Evolutionary conservation across 75 land plant species (phyloP), one percentile per base, ranked within the genome.

Genomic region (Cryptomeria japonica): DNA sequence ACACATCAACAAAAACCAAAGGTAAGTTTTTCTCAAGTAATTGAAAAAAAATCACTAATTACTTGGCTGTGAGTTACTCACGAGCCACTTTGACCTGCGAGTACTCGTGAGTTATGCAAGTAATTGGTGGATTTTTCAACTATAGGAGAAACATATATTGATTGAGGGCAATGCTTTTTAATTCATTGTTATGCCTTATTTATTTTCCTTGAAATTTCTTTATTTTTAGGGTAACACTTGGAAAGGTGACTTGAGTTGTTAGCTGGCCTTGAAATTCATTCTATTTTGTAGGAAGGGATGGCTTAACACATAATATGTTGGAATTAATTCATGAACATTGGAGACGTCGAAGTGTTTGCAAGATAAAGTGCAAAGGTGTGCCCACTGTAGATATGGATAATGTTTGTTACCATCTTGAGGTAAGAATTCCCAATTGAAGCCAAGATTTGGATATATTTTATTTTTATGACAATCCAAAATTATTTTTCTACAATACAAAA

Each of bases 301-400:
- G 99, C 22, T 91, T 98, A 87, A 98, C 99, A 7, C 99, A 98
- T 85, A 98, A 98, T 86, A 98, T 98, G 99, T 89, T 98, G 91
- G 96, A 98, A 41, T 91, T 95, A 51, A 93, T 98, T 4, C 99
- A 98, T 90, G 89, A 92, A 70, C 99, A 93, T 87, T 98, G 99
- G 99, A 98, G 96, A 87, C 86, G 97, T 86, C 85, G 94, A 25
- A 87, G 96, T 32, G 96, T 95, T 9, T 93, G 96, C 91, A 96
- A 95, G 91, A 93, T 98, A 32, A 95, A 94, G 90, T 98, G 99
- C 91, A 94, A 94, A 90, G 99, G 99, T 61, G 99, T 98, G 28
- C 97, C 99, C 32, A 98, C 99, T 9, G 95, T 98, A 51, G 98
- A 98, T 86, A 96, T 98, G 98, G 93, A 95, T 85, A 98, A 98